Evolutionary conservation across 1,284 basidiomycete genomes (phyloP).

Genomic region (Gomphus bonarii): DNA sequence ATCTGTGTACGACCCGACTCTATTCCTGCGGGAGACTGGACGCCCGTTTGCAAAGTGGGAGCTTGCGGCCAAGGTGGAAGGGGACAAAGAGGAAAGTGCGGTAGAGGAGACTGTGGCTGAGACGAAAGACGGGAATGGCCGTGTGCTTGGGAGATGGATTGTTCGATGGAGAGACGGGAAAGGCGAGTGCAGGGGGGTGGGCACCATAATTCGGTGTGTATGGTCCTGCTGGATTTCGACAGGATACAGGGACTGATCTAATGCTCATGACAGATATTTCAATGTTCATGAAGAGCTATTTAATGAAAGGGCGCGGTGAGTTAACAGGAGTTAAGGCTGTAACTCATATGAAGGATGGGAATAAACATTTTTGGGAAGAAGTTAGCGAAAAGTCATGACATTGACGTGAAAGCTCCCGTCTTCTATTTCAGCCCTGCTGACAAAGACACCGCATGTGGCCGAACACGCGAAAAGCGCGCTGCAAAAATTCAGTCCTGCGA

Average conservation of each 20-base stretch:
- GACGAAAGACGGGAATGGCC: conserved; percentile 52
- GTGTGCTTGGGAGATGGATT: conserved; percentile 65
- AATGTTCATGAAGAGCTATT: conserved; percentile 79
- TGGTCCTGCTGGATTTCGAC: conserved; percentile 5
- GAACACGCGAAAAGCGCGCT: conserved; percentile 9
- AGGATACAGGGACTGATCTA: conserved; percentile 13
- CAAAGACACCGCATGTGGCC: conserved; percentile 10
- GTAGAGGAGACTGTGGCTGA: conserved; percentile 70
- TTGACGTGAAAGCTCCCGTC: conserved; percentile 16
- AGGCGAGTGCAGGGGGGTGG: conserved; percentile 49
- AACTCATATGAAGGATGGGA: not conserved
- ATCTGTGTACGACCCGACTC: conserved; percentile 59
- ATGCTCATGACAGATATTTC: conserved; percentile 46
- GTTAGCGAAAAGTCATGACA: conserved; percentile 14
- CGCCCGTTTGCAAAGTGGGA: conserved; percentile 79
- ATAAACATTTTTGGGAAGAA: conserved; percentile 5
- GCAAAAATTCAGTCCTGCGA: not conserved
- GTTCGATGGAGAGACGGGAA: conserved; percentile 61
- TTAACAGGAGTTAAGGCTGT: not conserved
- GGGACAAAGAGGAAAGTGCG: conserved; percentile 26
- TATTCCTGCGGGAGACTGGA: conserved; percentile 58
- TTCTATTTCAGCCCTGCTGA: conserved; percentile 16
- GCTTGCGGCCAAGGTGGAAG: conserved; percentile 42
- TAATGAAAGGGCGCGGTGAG: conserved; percentile 13
- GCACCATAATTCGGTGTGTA: conserved; percentile 51